phyloP scores from a whole-genome alignment of 176 grass and related monocot species.

The Stipa capillata region DNA sequence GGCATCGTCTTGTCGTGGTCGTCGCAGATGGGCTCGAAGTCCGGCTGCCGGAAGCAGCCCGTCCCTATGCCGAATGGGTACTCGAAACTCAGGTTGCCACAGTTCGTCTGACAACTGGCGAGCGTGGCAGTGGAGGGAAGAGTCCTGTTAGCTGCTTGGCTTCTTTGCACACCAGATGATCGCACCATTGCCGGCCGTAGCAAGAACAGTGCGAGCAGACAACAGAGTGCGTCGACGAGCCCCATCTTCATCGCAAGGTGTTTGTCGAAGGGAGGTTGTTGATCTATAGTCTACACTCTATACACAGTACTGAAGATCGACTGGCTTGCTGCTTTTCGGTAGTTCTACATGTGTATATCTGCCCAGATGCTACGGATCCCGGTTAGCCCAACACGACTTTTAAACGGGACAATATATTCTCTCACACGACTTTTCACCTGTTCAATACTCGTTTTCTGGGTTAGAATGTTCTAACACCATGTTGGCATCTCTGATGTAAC shows the following conservation, averaged over 20 bases:
- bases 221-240: background rate
- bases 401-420: too few relatives aligned
- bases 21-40: background rate
- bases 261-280: too few relatives aligned
- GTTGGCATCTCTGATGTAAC: too few relatives aligned
- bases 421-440: too few relatives aligned
- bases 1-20: background rate
- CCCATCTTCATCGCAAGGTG: background rate
- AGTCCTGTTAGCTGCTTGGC: background rate
- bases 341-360: too few relatives aligned
- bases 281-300: too few relatives aligned
- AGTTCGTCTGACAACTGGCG: background rate
- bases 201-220: background rate
- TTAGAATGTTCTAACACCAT: too few relatives aligned
- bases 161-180: background rate
- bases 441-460: too few relatives aligned
- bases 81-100: background rate
- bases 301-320: too few relatives aligned
- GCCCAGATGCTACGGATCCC: too few relatives aligned
- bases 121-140: background rate
- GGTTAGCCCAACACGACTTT: too few relatives aligned
- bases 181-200: background rate
- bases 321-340: too few relatives aligned
- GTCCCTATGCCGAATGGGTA: conserved; percentile 22
- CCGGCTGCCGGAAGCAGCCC: background rate